Conservation (phyloP, 805 yeast species). For the Kurtzmaniella cleridarum region DNA sequence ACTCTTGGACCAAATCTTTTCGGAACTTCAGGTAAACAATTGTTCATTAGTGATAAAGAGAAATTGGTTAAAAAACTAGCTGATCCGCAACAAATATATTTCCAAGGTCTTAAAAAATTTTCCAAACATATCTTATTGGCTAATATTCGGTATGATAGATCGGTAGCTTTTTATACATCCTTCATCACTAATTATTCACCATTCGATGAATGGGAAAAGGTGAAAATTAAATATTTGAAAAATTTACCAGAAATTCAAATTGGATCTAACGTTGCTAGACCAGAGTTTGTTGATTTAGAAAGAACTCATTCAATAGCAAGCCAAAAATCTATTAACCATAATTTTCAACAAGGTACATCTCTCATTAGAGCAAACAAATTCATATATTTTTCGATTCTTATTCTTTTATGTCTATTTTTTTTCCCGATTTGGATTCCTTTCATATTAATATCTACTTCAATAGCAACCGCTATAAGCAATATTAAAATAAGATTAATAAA, state of each 20-base stretch:
- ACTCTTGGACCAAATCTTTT: slow-evolving; percentile 27
- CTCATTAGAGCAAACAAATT: slow-evolving; percentile 24
- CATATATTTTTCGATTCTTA: slow-evolving; percentile 18
- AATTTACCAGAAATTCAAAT: slow-evolving; percentile 39
- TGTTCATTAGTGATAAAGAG: slow-evolving; percentile 34
- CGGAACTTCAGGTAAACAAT: slow-evolving; percentile 32
- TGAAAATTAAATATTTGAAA: slow-evolving; percentile 44
- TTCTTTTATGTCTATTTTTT: slow-evolving; percentile 20
- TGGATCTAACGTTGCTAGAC: slow-evolving; percentile 32
- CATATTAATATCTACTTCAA: slow-evolving; percentile 30
- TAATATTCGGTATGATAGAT: slow-evolving; percentile 74
- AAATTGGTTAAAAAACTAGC: slow-evolving; percentile 48
- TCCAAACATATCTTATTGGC: slow-evolving; percentile 58
- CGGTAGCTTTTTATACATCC: slow-evolving; percentile 84
- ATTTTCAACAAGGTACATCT: slow-evolving; percentile 35
- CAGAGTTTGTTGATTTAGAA: slow-evolving; percentile 49
- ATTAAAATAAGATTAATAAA: slow-evolving; percentile 26
- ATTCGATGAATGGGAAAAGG: slow-evolving; percentile 50
- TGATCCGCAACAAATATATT: slow-evolving; percentile 44
- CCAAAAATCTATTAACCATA: slow-evolving; percentile 9
- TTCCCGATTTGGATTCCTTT: slow-evolving; percentile 50
- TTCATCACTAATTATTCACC: slow-evolving; percentile 72
- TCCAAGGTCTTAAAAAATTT: slow-evolving; percentile 53
- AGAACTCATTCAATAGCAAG: slow-evolving; percentile 17
- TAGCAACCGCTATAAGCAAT: slow-evolving; percentile 35